phyloP scores from a whole-genome alignment of 2,329 filamentous ascomycete genomes.

The Juglanconis juglandina region DNA sequence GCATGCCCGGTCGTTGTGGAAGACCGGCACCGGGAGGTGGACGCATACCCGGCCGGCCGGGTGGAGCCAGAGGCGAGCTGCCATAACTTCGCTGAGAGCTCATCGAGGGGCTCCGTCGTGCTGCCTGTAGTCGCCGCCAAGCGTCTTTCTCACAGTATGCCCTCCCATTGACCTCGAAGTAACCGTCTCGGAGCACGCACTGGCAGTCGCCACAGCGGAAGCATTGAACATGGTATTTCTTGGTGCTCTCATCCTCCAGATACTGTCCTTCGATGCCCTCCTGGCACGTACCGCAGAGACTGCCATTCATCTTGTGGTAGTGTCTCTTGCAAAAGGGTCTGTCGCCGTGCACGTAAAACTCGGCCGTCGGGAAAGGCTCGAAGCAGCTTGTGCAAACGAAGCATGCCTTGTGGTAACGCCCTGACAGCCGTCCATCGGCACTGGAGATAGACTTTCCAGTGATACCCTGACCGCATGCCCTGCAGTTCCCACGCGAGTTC shows the following conservation, averaged over 20 bases:
- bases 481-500: constrained; percentile 69
- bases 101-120: constrained; percentile 11
- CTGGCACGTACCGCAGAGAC: constrained; percentile 75
- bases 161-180: constrained; percentile 80
- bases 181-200: constrained; percentile 72
- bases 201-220: constrained; percentile 81
- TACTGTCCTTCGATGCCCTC: constrained; percentile 91
- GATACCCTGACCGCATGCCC: constrained; percentile 75
- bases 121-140: constrained; percentile 44
- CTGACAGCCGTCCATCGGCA: constrained; percentile 85
- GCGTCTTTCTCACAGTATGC: constrained; percentile 89
- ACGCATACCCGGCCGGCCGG: constrained; percentile 18
- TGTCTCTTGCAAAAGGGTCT: constrained; percentile 86
- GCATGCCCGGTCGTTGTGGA: constrained; percentile 10
- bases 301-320: constrained; percentile 88
- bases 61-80: constrained; percentile 16
- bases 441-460: constrained; percentile 90
- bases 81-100: constrained; percentile 18
- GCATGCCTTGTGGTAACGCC: constrained; percentile 91
- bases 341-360: constrained; percentile 89
- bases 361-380: constrained; percentile 76
- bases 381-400: constrained; percentile 87
- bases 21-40: constrained; percentile 16
- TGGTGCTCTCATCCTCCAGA: constrained; percentile 71
- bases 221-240: constrained; percentile 84